These are phyloP conservation scores for Pyricularia sp. DNA, from an alignment of 2,329 filamentous ascomycete genomes.

Conservation along the genomic window DNA sequence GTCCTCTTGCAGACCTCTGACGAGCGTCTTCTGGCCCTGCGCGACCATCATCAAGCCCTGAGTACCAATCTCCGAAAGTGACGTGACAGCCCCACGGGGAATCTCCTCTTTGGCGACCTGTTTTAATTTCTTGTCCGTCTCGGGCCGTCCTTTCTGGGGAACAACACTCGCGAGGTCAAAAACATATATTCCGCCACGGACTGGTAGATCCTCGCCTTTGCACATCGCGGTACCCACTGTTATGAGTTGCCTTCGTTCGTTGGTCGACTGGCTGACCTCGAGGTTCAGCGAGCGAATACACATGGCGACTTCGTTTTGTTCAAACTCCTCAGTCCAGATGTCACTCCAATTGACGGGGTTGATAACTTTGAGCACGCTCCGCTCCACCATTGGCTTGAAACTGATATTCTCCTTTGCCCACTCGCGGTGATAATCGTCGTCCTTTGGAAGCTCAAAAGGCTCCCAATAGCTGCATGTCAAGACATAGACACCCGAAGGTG, in stretches of 20 bases:
- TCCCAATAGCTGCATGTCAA: slow-evolving; percentile 55
- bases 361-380: slow-evolving; percentile 64
- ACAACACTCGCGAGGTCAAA: slow-evolving; percentile 89
- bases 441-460: slow-evolving; percentile 72
- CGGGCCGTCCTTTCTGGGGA: slow-evolving; percentile 70
- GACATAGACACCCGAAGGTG: slow-evolving; percentile 61
- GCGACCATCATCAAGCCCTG: slow-evolving; percentile 82
- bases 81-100: slow-evolving; percentile 79
- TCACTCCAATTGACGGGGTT: slow-evolving; percentile 65
- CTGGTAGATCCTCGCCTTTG: slow-evolving; percentile 82
- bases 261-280: slow-evolving; percentile 82
- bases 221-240: slow-evolving; percentile 73
- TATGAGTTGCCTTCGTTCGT: slow-evolving; percentile 71
- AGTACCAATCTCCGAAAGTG: slow-evolving; percentile 69
- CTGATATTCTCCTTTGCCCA: slow-evolving; percentile 59
- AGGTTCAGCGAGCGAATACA: slow-evolving; percentile 74
- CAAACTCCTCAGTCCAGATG: slow-evolving; percentile 63
- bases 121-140: slow-evolving; percentile 77
- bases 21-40: slow-evolving; percentile 95
- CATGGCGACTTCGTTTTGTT: slow-evolving; percentile 63
- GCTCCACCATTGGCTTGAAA: slow-evolving; percentile 55
- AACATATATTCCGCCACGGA: slow-evolving; percentile 74
- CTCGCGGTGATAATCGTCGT: slow-evolving; percentile 72
- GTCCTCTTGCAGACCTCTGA: slow-evolving; percentile 89
- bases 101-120: slow-evolving; percentile 83